Percentiles rank a stretch among this genome's conserved stretches.
These are phyloP conservation scores for Epicoccum sorghinum DNA, from an alignment of 2,329 filamentous ascomycete genomes.

Conservation along the genomic window DNA sequence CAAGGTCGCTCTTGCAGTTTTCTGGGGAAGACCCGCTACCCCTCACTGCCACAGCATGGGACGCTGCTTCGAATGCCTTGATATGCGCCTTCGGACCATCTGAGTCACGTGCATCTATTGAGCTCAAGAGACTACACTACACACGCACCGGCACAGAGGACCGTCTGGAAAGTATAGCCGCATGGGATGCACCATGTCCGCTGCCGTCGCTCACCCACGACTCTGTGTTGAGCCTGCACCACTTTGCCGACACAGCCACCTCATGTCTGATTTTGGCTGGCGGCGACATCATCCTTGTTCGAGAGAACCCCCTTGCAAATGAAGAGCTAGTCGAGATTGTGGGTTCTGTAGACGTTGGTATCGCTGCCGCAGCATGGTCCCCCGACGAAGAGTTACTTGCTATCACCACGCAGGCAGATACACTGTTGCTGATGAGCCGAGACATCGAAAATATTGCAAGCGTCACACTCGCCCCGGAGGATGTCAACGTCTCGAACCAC, in stretches of 20 bases:
- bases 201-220: slow-evolving; percentile 77
- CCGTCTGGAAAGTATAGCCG: slow-evolving; percentile 64
- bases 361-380: slow-evolving; percentile 88
- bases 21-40: slow-evolving; percentile 60
- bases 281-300: slow-evolving; percentile 86
- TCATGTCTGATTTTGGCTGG: slow-evolving; percentile 85
- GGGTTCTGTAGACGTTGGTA: slow-evolving; percentile 90
- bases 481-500: slow-evolving; percentile 86
- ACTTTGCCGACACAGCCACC: slow-evolving; percentile 79
- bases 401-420: slow-evolving; percentile 78
- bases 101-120: slow-evolving; percentile 70
- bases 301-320: slow-evolving; percentile 69
- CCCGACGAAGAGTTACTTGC: slow-evolving; percentile 91
- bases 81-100: slow-evolving; percentile 86
- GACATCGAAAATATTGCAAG: slow-evolving; percentile 85
- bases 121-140: slow-evolving; percentile 65
- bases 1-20: slow-evolving; percentile 67
- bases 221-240: slow-evolving; percentile 77
- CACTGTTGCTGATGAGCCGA: slow-evolving; percentile 89
- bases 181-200: slow-evolving; percentile 87
- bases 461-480: slow-evolving; percentile 72
- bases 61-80: slow-evolving; percentile 75
- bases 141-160: slow-evolving; percentile 51
- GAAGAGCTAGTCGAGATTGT: slow-evolving; percentile 92
- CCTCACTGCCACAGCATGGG: slow-evolving; percentile 84